Evolutionary conservation across 495 filamentous ascomycete genomes (phyloP).

Genomic region (Annulohypoxylon moriforme): DNA sequence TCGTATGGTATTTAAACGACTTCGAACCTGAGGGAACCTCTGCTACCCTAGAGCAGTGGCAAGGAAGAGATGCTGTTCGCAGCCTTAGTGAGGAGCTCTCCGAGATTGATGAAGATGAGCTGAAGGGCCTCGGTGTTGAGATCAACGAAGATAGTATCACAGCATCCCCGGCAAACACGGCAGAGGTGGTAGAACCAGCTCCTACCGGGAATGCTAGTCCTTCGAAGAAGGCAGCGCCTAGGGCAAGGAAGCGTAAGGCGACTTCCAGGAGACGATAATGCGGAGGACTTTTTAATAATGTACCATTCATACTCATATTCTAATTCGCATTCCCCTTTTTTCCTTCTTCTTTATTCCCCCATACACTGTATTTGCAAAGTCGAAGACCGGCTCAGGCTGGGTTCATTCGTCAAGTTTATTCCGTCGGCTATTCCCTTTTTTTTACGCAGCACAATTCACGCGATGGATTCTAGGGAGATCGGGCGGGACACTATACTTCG

Average conservation of each 20-base stretch:
- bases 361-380: slow-evolving; percentile 40
- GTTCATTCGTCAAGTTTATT: slow-evolving; percentile 17
- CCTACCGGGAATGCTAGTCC: slow-evolving; percentile 21
- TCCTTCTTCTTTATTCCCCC: slow-evolving; percentile 14
- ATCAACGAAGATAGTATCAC: slow-evolving; percentile 58
- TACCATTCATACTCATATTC: slow-evolving; percentile 30
- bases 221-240: slow-evolving; percentile 47
- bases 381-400: slow-evolving; percentile 32
- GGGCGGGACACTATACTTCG: not conserved
- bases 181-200: slow-evolving; percentile 33
- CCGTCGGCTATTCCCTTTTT: not conserved
- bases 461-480: not conserved
- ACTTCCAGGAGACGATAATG: slow-evolving; percentile 44
- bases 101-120: slow-evolving; percentile 87
- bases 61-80: slow-evolving; percentile 77
- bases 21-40: slow-evolving; percentile 83
- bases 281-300: slow-evolving; percentile 21
- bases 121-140: slow-evolving; percentile 68
- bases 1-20: slow-evolving; percentile 88
- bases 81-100: slow-evolving; percentile 87
- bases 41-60: slow-evolving; percentile 75
- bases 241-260: slow-evolving; percentile 48
- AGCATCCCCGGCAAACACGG: slow-evolving; percentile 51
- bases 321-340: slow-evolving; percentile 15
- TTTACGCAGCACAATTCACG: slow-evolving; percentile 6